These are phyloP conservation scores for Apiospora aurea DNA, from an alignment of 2,329 filamentous ascomycete species.

Conservation along the genomic window DNA sequence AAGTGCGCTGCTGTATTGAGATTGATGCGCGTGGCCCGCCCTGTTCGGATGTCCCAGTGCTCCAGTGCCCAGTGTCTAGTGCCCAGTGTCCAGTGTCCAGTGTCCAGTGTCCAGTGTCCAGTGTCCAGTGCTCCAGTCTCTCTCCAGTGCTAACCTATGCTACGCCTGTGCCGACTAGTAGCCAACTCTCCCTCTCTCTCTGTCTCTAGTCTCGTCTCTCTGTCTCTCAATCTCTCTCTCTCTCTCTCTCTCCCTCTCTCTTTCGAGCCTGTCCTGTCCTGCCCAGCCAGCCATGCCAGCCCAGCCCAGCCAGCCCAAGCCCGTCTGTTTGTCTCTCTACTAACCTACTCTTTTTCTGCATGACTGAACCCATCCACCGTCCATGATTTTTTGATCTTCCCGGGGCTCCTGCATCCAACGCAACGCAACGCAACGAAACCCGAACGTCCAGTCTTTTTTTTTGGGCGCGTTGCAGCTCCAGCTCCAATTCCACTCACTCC, in stretches of 20 bases:
- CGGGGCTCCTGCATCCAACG: constrained; percentile 16
- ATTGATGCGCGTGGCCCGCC: not conserved
- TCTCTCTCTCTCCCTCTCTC: not conserved
- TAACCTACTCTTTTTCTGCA: constrained; percentile 15
- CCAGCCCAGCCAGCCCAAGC: constrained; percentile 2
- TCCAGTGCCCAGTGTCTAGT: too few species aligned
- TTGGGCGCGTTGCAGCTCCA: not conserved
- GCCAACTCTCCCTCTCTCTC: constrained; percentile 16
- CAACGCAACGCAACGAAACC: constrained; percentile 16
- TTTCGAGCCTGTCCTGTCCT: not conserved
- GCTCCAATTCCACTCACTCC: constrained; percentile 12
- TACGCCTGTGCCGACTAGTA: constrained; percentile 19
- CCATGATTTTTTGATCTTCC: constrained; percentile 22
- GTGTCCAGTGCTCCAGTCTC: too few species aligned
- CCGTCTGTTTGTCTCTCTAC: not conserved
- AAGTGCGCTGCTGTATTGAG: not conserved
- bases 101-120: too few species aligned
- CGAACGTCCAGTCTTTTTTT: constrained; percentile 4
- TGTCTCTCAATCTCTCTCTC: not conserved
- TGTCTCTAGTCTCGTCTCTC: not conserved
- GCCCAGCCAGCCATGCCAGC: not conserved
- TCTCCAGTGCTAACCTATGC: not conserved
- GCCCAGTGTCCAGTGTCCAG: too few species aligned
- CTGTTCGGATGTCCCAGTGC: not conserved
- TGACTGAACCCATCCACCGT: constrained; percentile 16